Conservation (phyloP, 2,329 filamentous ascomycete genomes). For the Phaeosphaeria sp. region DNA sequence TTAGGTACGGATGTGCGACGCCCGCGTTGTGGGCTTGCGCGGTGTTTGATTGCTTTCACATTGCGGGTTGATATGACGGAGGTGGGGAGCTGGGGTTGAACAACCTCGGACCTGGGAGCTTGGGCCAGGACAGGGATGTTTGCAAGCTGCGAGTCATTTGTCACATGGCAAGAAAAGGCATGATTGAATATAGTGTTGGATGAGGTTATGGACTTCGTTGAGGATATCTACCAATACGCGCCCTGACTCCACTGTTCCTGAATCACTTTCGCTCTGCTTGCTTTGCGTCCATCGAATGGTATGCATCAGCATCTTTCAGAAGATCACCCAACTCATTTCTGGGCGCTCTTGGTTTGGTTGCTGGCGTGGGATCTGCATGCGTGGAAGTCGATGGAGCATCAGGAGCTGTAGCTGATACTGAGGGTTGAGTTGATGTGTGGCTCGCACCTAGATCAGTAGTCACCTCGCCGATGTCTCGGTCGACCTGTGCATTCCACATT, state of each 20-base stretch:
- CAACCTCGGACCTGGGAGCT: neutral
- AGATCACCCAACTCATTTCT: neutral
- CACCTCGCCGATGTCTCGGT: neutral
- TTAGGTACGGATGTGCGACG: neutral
- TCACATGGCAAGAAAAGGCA: neutral
- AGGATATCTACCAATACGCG: neutral
- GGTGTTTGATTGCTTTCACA: neutral
- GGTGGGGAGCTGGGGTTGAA: neutral
- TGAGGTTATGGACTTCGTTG: neutral
- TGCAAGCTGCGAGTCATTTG: neutral
- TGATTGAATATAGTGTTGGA: neutral
- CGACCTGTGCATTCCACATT: conserved; percentile 1
- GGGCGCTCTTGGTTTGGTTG: neutral
- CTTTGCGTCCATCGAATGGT: neutral
- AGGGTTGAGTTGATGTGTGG: neutral
- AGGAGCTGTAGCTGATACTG: neutral
- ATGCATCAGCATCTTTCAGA: neutral
- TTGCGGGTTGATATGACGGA: neutral
- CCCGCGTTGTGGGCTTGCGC: neutral
- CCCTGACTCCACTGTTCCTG: neutral
- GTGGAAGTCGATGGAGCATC: neutral
- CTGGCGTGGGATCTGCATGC: neutral
- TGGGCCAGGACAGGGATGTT: neutral
- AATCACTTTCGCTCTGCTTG: neutral
- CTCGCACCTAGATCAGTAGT: neutral